Conservation (phyloP, 2,329 filamentous ascomycete species). For the Fusarium pilosicola region DNA sequence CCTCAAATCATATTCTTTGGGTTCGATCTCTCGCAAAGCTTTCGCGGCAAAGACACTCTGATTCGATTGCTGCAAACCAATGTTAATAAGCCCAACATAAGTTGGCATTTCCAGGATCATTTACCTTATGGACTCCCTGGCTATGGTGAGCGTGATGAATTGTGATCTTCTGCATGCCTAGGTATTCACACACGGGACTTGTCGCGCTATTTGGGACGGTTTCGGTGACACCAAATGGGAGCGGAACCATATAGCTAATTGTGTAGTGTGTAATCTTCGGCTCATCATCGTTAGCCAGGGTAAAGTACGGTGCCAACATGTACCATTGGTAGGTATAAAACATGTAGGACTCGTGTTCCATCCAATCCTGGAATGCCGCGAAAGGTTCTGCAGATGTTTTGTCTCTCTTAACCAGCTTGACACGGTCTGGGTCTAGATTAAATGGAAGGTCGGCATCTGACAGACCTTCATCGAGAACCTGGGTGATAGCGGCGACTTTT, state of each 20-base stretch:
- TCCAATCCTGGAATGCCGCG: not conserved
- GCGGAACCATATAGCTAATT: not conserved
- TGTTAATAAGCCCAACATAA: not conserved
- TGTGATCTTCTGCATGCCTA: not conserved
- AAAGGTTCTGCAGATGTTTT: not conserved
- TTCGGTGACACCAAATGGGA: not conserved
- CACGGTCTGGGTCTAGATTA: rapidly evolving
- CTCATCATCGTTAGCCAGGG: not conserved
- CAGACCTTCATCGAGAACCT: not conserved
- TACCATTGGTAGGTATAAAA: not conserved
- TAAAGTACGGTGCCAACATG: not conserved
- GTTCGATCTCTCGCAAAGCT: not conserved
- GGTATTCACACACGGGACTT: not conserved
- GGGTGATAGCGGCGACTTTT: not conserved
- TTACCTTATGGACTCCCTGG: not conserved
- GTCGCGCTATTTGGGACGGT: not conserved
- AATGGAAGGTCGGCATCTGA: not conserved
- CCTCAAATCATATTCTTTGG: not conserved
- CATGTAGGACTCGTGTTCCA: not conserved
- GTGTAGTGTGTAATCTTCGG: not conserved
- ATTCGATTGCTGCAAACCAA: not conserved
- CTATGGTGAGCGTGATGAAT: not conserved
- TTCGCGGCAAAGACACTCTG: not conserved
- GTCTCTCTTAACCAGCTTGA: not conserved
- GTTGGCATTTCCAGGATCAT: rapidly evolving